Conservation (phyloP, 179 eudicot genomes). For the Beta lomatogona region DNA sequence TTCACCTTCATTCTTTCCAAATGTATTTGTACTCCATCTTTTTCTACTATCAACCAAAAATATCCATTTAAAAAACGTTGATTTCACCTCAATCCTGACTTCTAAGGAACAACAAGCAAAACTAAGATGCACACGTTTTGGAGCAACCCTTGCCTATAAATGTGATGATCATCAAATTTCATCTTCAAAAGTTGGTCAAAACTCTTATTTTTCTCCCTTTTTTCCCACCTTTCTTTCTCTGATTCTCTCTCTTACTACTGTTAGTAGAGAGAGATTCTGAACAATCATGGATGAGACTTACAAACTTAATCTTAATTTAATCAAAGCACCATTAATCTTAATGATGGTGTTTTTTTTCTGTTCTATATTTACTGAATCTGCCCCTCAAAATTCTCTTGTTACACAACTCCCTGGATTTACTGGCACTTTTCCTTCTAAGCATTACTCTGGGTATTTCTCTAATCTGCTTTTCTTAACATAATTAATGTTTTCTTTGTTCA, state of each 20-base stretch:
- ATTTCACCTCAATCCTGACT: constrained; percentile 4
- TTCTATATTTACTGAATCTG: constrained; percentile 46
- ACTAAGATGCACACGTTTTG: not conserved
- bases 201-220: not conserved
- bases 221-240: not conserved
- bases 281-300: constrained; percentile 5
- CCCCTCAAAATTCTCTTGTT: constrained; percentile 64
- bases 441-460: constrained; percentile 70
- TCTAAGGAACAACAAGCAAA: constrained; percentile 12
- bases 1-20: too few relatives aligned
- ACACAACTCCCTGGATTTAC: constrained; percentile 76
- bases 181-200: too few relatives aligned
- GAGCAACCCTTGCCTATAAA: not conserved
- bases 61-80: not conserved
- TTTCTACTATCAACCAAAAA: too few relatives aligned
- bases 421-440: constrained; percentile 81
- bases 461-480: too few relatives aligned
- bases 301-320: not conserved
- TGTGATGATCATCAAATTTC: not conserved
- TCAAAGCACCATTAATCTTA: not conserved
- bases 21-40: too few relatives aligned
- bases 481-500: not conserved
- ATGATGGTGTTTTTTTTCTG: constrained; percentile 12
- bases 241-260: not conserved
- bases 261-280: constrained; percentile 11